Conservation (phyloP, 1,139 yeast genomes). For the Protomyces inouyei region DNA sequence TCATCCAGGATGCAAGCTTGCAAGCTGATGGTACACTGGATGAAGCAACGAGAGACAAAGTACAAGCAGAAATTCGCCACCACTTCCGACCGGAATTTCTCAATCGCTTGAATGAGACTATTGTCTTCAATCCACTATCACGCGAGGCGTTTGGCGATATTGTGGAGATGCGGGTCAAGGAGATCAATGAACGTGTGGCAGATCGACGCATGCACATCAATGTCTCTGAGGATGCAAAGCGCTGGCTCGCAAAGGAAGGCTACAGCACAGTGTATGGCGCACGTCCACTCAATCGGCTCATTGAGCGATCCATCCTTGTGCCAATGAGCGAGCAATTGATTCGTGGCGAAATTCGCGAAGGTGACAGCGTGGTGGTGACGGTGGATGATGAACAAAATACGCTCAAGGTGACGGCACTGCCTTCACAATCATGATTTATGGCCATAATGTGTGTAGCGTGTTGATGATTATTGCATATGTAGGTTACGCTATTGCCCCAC, state of each 20-base stretch:
- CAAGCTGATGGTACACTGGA: constrained; percentile 43
- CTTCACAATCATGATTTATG: neutral
- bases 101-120: constrained; percentile 84
- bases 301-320: constrained; percentile 74
- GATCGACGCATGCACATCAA: constrained; percentile 69
- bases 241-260: constrained; percentile 74
- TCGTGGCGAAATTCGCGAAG: constrained; percentile 69
- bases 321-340: constrained; percentile 79
- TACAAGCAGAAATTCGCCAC: constrained; percentile 61
- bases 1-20: constrained; percentile 51
- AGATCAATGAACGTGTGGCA: constrained; percentile 69
- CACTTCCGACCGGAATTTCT: constrained; percentile 90
- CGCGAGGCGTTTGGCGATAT: constrained; percentile 66
- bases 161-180: constrained; percentile 75
- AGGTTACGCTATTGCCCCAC: neutral
- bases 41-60: constrained; percentile 49
- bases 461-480: too few relatives aligned
- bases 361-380: constrained; percentile 51
- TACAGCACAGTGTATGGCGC: constrained; percentile 93
- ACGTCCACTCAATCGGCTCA: constrained; percentile 84
- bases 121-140: constrained; percentile 84
- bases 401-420: constrained; percentile 43
- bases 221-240: constrained; percentile 57
- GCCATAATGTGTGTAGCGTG: too few relatives aligned
- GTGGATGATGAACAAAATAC: constrained; percentile 40